Conservation (phyloP, 371 early-diverging fungal species). For the Mucor mucedo region DNA sequence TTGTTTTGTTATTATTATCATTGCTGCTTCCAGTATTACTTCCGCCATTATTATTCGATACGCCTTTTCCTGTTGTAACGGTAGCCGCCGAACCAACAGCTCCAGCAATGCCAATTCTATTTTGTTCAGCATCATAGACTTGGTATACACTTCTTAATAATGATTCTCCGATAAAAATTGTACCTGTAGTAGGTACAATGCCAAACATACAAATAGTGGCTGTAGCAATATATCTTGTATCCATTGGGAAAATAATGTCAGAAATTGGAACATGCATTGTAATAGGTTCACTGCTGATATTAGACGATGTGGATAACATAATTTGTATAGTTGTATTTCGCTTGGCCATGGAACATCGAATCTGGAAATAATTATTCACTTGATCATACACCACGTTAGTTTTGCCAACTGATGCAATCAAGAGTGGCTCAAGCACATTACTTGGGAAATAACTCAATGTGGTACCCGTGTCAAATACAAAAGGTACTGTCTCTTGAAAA, state of each 20-base stretch:
- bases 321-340: slow-evolving; percentile 30
- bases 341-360: slow-evolving; percentile 33
- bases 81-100: slow-evolving; percentile 12
- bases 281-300: slow-evolving; percentile 19
- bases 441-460: slow-evolving; percentile 47
- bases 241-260: slow-evolving; percentile 44
- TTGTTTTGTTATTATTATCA: background rate
- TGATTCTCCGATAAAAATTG: slow-evolving; percentile 22
- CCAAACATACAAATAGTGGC: slow-evolving; percentile 48
- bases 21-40: background rate
- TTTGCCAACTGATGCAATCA: slow-evolving; percentile 26
- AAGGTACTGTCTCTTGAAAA: slow-evolving; percentile 9
- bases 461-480: slow-evolving; percentile 53
- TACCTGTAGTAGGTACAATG: slow-evolving; percentile 22
- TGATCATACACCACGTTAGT: slow-evolving; percentile 33
- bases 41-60: background rate
- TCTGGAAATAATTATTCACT: slow-evolving; percentile 29
- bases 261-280: slow-evolving; percentile 35
- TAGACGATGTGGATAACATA: slow-evolving; percentile 28
- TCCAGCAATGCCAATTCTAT: slow-evolving; percentile 32
- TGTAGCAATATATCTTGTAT: slow-evolving; percentile 22
- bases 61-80: background rate
- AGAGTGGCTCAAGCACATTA: slow-evolving; percentile 24
- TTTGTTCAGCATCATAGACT: slow-evolving; percentile 28
- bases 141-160: slow-evolving; percentile 22